Percentiles rank a stretch among this genome's conserved stretches.
Conservation (phyloP, 1,284 basidiomycete species). For the Sporisorium reilianum region DNA sequence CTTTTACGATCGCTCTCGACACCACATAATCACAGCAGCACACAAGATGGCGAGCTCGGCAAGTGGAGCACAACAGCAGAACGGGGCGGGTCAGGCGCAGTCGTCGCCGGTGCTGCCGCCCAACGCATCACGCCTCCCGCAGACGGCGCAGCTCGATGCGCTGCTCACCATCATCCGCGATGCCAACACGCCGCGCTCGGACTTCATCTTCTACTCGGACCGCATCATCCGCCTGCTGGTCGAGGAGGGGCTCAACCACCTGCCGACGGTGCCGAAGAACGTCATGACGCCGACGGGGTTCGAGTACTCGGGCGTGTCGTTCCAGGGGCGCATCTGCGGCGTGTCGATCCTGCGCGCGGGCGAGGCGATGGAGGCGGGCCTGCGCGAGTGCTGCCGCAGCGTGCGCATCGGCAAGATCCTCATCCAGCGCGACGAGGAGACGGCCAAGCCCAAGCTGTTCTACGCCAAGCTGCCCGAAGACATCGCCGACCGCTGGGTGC, state of each 20-base stretch:
- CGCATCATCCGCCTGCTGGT: constrained; percentile 75
- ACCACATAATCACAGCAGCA: no score
- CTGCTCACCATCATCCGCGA: constrained; percentile 91
- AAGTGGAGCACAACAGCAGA: constrained; percentile 13
- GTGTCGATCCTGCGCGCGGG: constrained; percentile 70
- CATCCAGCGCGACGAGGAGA: constrained; percentile 66
- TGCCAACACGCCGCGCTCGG: constrained; percentile 75
- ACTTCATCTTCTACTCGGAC: constrained; percentile 95
- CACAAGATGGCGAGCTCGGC: constrained; percentile 29
- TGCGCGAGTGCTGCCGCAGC: constrained; percentile 85
- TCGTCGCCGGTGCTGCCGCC: constrained; percentile 73
- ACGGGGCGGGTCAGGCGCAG: constrained; percentile 20
- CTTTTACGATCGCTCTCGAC: background rate
- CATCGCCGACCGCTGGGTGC: constrained; percentile 88
- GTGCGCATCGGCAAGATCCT: constrained; percentile 71
- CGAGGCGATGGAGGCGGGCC: constrained; percentile 74
- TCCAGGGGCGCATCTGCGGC: constrained; percentile 65
- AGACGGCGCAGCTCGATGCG: constrained; percentile 83
- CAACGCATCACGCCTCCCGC: constrained; percentile 85
- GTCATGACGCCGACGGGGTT: constrained; percentile 74
- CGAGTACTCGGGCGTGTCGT: constrained; percentile 73
- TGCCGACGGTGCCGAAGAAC: constrained; percentile 74
- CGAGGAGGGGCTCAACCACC: constrained; percentile 87
- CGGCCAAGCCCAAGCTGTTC: constrained; percentile 69
- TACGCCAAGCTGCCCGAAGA: constrained; percentile 88